Conservation (phyloP, 1,284 basidiomycete genomes). For the Irpex sp. region DNA sequence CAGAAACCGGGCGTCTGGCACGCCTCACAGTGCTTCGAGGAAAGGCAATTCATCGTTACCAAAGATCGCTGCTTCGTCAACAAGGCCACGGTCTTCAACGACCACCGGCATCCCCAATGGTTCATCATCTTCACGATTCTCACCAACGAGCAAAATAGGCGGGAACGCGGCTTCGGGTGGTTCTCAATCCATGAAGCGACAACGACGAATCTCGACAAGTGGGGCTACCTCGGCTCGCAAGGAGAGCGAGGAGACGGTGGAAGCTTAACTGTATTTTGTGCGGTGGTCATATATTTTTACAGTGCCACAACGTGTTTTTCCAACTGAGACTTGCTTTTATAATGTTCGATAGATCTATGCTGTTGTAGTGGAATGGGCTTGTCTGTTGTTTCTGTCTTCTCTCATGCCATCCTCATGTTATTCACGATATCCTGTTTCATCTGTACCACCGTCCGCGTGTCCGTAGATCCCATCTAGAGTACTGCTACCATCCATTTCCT, state of each 20-base stretch:
- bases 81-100: slow-evolving; percentile 60
- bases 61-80: slow-evolving; percentile 67
- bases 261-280: slow-evolving; percentile 27
- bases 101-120: slow-evolving; percentile 54
- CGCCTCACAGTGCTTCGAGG: slow-evolving; percentile 57
- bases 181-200: slow-evolving; percentile 66
- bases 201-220: slow-evolving; percentile 68
- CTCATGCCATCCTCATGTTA: slow-evolving; percentile 13
- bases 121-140: slow-evolving; percentile 36
- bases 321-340: slow-evolving; percentile 5
- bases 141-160: slow-evolving; percentile 31
- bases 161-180: slow-evolving; percentile 30
- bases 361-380: slow-evolving; percentile 19
- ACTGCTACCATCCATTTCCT: background rate
- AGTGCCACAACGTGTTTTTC: slow-evolving; percentile 7
- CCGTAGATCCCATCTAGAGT: slow-evolving; percentile 20
- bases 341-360: slow-evolving; percentile 11
- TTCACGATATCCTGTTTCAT: slow-evolving; percentile 18
- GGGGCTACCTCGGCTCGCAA: slow-evolving; percentile 31
- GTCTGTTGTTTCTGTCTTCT: slow-evolving; percentile 15
- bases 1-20: slow-evolving; percentile 77
- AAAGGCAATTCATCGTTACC: slow-evolving; percentile 58
- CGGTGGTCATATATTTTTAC: background rate
- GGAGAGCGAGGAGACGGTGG: slow-evolving; percentile 29
- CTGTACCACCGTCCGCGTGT: slow-evolving; percentile 22